Evolutionary conservation across 2,329 filamentous ascomycete genomes (phyloP).

Genomic region (Venturia asperata): DNA sequence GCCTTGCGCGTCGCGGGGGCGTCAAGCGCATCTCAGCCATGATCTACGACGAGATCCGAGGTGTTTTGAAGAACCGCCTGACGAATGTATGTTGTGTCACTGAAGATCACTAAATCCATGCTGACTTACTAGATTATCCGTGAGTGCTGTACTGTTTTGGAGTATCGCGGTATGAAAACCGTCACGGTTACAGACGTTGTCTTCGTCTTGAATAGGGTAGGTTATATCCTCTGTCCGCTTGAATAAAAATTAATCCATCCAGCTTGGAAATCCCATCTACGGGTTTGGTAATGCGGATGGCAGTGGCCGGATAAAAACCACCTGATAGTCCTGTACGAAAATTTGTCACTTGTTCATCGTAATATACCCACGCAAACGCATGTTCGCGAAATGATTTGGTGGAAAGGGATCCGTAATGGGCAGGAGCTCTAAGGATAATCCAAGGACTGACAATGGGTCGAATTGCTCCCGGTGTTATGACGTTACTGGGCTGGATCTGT

Average conservation of each 20-base stretch:
- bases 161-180: conserved; percentile 14
- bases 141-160: background rate
- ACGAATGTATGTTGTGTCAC: conserved; percentile 20
- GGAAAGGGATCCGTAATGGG: background rate
- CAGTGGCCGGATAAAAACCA: background rate
- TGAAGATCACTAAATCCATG: background rate
- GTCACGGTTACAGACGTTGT: conserved; percentile 18
- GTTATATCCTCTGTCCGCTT: too few relatives aligned
- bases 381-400: background rate
- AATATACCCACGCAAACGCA: background rate
- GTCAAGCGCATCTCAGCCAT: conserved; percentile 62
- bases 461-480: background rate
- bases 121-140: conserved; percentile 11
- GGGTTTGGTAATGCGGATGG: background rate
- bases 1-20: conserved; percentile 66
- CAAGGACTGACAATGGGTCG: background rate
- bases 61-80: conserved; percentile 46
- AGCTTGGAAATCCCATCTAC: conserved; percentile 18
- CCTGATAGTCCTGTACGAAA: background rate
- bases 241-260: too few relatives aligned
- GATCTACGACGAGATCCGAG: conserved; percentile 58
- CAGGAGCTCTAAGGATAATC: background rate
- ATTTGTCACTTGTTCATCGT: background rate
- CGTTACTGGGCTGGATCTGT: background rate
- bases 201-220: conserved; percentile 17